phyloP scores from a whole-genome alignment of 2,329 filamentous ascomycete genomes.

The Calonectria hongkongensis region DNA sequence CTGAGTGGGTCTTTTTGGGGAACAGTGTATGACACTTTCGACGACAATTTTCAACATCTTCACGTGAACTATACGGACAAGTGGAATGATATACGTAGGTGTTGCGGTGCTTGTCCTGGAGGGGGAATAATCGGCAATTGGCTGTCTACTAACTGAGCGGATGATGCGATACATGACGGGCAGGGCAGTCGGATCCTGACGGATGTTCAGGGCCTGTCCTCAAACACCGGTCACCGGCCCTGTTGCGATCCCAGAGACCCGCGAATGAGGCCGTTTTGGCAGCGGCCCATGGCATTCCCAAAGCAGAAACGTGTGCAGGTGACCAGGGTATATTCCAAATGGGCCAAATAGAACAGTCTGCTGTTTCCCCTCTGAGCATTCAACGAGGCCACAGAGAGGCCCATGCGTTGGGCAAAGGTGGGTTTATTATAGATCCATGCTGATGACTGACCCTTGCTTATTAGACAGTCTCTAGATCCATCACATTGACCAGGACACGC shows the following conservation, averaged over 20 bases:
- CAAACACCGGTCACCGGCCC: constrained; percentile 19
- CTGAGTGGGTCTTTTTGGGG: too few species aligned
- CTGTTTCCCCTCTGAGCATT: constrained; percentile 24
- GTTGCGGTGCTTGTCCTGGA: background rate
- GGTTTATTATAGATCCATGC: constrained; percentile 62
- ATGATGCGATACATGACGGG: constrained; percentile 1
- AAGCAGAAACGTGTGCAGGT: constrained; percentile 52
- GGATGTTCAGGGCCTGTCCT: constrained; percentile 38
- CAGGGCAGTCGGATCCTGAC: constrained; percentile 48
- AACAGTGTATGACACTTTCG: too few species aligned
- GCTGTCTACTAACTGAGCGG: background rate
- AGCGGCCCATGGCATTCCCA: constrained; percentile 52
- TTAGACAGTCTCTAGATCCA: constrained; percentile 77
- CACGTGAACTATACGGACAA: constrained; percentile 73
- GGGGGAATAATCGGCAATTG: constrained; percentile 10
- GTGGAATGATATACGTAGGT: background rate
- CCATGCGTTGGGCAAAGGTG: constrained; percentile 68
- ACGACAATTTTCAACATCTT: background rate
- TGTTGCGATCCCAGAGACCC: constrained; percentile 39
- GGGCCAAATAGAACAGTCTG: constrained; percentile 29
- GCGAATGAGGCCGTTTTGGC: constrained; percentile 41
- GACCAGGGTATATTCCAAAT: constrained; percentile 44
- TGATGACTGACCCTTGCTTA: constrained; percentile 56
- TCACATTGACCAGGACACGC: constrained; percentile 70
- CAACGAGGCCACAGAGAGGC: constrained; percentile 15